phyloP scores from a whole-genome alignment of 306 rosid species.

The Vigna trinervia region DNA sequence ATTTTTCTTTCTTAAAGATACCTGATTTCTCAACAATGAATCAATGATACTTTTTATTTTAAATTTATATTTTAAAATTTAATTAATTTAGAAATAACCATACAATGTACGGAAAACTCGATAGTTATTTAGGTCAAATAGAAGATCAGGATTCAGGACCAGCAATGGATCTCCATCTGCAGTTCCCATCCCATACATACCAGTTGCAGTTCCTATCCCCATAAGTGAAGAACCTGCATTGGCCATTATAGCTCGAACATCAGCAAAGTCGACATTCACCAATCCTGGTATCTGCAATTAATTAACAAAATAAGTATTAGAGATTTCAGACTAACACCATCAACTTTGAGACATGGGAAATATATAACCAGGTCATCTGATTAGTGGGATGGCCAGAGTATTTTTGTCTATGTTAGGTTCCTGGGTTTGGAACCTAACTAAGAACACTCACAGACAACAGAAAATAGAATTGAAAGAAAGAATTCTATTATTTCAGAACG shows the following conservation, averaged over 20 bases:
- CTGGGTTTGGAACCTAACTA: too few relatives aligned
- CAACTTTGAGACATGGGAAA: conserved; percentile 25
- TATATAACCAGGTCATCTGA: conserved; percentile 26
- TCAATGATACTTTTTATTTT: background rate
- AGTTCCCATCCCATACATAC: conserved; percentile 57
- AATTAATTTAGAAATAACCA: background rate
- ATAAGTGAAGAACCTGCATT: conserved; percentile 98
- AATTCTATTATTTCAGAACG: too few relatives aligned
- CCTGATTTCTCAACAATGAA: background rate
- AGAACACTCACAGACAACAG: too few relatives aligned
- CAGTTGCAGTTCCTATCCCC: conserved; percentile 99
- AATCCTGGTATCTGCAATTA: conserved; percentile 92
- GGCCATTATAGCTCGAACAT: conserved; percentile 99
- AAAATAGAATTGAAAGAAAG: too few relatives aligned
- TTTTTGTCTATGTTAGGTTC: background rate
- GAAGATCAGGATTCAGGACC: conserved; percentile 40
- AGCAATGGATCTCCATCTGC: conserved; percentile 26
- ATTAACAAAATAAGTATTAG: conserved; percentile 33
- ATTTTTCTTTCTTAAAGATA: background rate
- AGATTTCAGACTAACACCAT: conserved; percentile 29
- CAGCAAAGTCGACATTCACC: conserved; percentile 97
- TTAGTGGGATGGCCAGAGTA: conserved; percentile 31
- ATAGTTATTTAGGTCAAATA: conserved; percentile 22
- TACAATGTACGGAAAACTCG: background rate
- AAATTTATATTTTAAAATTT: background rate